Conservation (phyloP, 106 monocot genomes). For the Dendrobium catenatum region DNA sequence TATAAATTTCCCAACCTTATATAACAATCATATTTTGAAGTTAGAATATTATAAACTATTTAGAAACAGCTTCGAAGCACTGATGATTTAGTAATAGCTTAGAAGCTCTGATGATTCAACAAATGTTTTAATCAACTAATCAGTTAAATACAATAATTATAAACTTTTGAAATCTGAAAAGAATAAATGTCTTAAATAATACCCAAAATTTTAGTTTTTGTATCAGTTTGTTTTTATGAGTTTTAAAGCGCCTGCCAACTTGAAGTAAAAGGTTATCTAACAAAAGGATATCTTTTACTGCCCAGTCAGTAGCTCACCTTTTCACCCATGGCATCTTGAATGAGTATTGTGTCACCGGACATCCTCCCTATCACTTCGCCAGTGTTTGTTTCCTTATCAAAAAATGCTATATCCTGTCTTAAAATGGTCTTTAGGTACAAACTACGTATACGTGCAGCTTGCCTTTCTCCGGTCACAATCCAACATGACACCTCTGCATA, state of each 20-base stretch:
- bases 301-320: constrained; percentile 30
- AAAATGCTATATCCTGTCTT: constrained; percentile 76
- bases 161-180: too few species aligned
- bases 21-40: not conserved
- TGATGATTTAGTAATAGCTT: not conserved
- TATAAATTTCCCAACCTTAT: constrained; percentile 58
- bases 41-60: not conserved
- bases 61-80: too few species aligned
- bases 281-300: not conserved
- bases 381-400: constrained; percentile 60
- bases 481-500: constrained; percentile 69
- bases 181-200: too few species aligned
- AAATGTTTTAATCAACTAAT: too few species aligned
- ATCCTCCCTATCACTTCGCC: constrained; percentile 75
- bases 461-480: constrained; percentile 86
- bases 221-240: too few species aligned
- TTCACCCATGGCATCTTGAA: constrained; percentile 85
- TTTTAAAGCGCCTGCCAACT: too few species aligned
- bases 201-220: too few species aligned
- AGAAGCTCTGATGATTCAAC: too few species aligned
- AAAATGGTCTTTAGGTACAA: constrained; percentile 59
- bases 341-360: constrained; percentile 69
- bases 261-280: too few species aligned
- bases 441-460: constrained; percentile 56
- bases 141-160: too few species aligned